Base-by-base conservation (phyloP, 768 basidiomycete species). In the Naganishia vaughanmartiniae region DNA sequence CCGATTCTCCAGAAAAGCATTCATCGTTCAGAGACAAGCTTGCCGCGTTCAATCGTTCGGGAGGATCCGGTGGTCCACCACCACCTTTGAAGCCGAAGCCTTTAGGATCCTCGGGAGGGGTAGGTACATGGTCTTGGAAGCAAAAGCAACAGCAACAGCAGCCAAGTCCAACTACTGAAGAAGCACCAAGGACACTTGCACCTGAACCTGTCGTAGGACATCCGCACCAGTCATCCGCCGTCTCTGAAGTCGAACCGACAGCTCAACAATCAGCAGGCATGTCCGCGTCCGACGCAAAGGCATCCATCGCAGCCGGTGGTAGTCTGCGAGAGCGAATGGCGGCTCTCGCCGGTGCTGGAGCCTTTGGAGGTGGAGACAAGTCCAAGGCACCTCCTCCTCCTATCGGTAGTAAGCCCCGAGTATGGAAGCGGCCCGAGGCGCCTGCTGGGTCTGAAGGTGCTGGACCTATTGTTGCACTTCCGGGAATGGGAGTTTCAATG, bases 261-360 rank as follows among this genome's bases (percentile, higher is more conserved):
- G 36, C 72, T 21, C 15, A 63, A 55, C 33, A 72, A 28, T n/a
- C 33, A n/a, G 31, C 69, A n/a, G 78, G 78, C 15, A 76, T 82
- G 71, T 82, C 81, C 28, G 91, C 91, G 5, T 87, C 87, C 33
- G 94, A 97, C 83, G 93, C 93, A 26, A 88, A 90, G 80, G 90
- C 89, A 76, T 90, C 89, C 76, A 94, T 95, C 81, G 86, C 86
- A 6, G 87, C 87, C 68, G 83, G 83, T 11, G 89, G 87, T 5
- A 91, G 90, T 69, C 82, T 98, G 74, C 93, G 89, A 83, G 95
- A 96, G 70, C 87, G 95, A 45, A 96, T 98, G 93, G 93, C 93
- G 34, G 92, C 93, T 2, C 83, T 97, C 45, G 90, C 93, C 79
- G 91, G 90, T 10, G 88, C 85, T 54, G 90, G 90, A 19, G 92